A percentile compares a stretch with the other conserved stretches of the same genome.
Evolutionary conservation across 768 basidiomycete species (phyloP).

Genomic region (Suillus subaureus): DNA sequence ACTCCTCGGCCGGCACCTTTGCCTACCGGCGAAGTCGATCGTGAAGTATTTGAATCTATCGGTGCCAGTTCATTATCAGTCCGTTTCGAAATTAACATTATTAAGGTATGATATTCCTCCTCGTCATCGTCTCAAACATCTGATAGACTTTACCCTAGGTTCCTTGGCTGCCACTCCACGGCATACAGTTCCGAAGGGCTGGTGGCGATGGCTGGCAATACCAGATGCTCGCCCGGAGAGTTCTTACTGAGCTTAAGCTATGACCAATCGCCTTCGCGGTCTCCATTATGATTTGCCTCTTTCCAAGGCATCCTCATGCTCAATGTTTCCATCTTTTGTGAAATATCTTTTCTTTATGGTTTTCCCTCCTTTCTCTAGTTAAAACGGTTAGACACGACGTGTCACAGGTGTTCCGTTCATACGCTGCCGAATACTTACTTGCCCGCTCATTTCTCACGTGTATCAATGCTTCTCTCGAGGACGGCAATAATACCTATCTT

Average conservation of each 20-base stretch:
- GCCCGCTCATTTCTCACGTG: conserved; percentile 11
- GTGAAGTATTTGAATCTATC: conserved; percentile 71
- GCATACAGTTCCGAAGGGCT: conserved; percentile 91
- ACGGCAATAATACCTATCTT: conserved; percentile 16
- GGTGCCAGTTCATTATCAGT: conserved; percentile 83
- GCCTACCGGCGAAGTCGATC: conserved; percentile 68
- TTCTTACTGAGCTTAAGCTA: conserved; percentile 86
- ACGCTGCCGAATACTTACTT: conserved; percentile 11
- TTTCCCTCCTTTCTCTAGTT: conserved; percentile 2
- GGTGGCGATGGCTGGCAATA: conserved; percentile 97
- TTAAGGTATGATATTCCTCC: conserved; percentile 63
- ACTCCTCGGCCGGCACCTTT: conserved; percentile 53
- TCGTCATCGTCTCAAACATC: conserved; percentile 1
- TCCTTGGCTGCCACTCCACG: conserved; percentile 90
- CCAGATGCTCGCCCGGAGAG: conserved; percentile 89
- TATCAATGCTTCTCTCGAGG: conserved; percentile 15
- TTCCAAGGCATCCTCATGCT: conserved; percentile 19
- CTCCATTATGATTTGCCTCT: conserved; percentile 2
- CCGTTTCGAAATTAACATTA: conserved; percentile 94
- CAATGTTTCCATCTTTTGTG: conserved; percentile 17
- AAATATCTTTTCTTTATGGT: conserved; percentile 18
- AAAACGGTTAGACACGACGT: conserved; percentile 10
- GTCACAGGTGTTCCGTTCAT: conserved; percentile 8
- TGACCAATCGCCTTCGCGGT: conserved; percentile 36
- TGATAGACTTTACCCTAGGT: conserved; percentile 53